Evolutionary conservation across 768 basidiomycete genomes (phyloP), one percentile per base, ranked within the genome.

Genomic region (Suillus americanus): DNA sequence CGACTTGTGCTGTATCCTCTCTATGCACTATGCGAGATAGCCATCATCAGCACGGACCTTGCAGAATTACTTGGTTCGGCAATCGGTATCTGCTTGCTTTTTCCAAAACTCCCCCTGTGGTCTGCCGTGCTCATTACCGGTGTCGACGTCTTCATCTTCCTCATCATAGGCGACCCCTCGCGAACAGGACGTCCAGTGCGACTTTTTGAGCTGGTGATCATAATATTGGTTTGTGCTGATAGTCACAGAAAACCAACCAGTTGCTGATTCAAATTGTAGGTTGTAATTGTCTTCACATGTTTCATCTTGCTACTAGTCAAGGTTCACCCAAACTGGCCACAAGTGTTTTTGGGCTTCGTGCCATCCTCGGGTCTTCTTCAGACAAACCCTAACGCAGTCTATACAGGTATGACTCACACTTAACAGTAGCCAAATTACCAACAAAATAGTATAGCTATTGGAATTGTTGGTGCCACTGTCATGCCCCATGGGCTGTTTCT

Each of bases 41-140:
- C 84, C 25, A 85, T 86, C 67, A 80, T 86, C 63, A 80, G 79
- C 40, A 86, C 86, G 18, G 86, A 86, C 72, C 72, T 87, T 28
- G 86, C 86, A 14, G 87, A 89, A 67, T 77, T 89, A 6, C 75
- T 89, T 1, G 87, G 87, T 0, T 83, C 81, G 23, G 87, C 87
- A 13, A 87, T 88, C 40, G 87, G 83, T 3, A 74, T 89, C 62
- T 80, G 80, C 64, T 72, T 89, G 69, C 74, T 86, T 48, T 80
- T 85, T 61, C 85, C 85, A 2, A 67, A 65, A 20, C 73, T 86
- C 13, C 84, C 85, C 6, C 71, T 85, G 12, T 85, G 79, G 78
- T 81, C 74, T 1, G 79, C 77, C 41, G 83, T 85, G 10, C 77
- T 85, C 51, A 67, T 86, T 40, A 86, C 85, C 16, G 80, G 80